Evolutionary conservation across 441 rosid species (phyloP).

Genomic region (Gossypium trilobum): DNA sequence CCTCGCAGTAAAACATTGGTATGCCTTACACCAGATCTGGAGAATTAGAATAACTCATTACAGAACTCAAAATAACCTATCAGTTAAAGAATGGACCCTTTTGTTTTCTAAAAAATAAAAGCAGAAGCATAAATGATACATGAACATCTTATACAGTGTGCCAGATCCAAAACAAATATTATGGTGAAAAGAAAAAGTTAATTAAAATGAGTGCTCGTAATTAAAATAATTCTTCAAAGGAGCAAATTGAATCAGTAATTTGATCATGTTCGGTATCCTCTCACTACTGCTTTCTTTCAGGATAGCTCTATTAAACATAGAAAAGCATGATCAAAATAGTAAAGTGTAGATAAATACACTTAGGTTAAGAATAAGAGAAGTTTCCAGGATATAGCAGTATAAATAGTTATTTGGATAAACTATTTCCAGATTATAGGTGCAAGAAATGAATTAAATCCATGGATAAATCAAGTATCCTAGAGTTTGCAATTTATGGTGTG

Average conservation of each 20-base stretch:
- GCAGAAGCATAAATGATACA: not conserved
- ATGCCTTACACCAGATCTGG: slow-evolving; percentile 91
- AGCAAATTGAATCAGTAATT: not conserved
- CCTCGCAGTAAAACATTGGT: slow-evolving; percentile 83
- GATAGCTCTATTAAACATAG: not conserved
- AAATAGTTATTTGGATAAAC: slow-evolving; percentile 4
- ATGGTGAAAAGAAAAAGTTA: slow-evolving; percentile 3
- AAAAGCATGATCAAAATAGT: not conserved
- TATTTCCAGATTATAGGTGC: not conserved
- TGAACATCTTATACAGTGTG: not conserved
- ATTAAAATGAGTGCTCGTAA: not conserved
- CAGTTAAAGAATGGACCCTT: not conserved
- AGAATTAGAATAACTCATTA: slow-evolving; percentile 27
- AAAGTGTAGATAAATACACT: not conserved
- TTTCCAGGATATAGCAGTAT: not conserved
- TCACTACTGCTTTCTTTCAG: not conserved
- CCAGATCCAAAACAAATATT: not conserved
- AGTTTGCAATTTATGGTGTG: slow-evolving; percentile 5
- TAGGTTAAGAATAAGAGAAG: not conserved
- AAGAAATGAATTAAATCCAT: slow-evolving; percentile 5
- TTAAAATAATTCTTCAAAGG: slow-evolving; percentile 12
- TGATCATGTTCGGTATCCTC: not conserved
- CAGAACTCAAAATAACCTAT: slow-evolving; percentile 17
- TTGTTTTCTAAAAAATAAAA: not conserved
- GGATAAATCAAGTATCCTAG: not conserved